phyloP scores from a whole-genome alignment of 1,284 basidiomycete species.

The Ceratobasidium sp. region DNA sequence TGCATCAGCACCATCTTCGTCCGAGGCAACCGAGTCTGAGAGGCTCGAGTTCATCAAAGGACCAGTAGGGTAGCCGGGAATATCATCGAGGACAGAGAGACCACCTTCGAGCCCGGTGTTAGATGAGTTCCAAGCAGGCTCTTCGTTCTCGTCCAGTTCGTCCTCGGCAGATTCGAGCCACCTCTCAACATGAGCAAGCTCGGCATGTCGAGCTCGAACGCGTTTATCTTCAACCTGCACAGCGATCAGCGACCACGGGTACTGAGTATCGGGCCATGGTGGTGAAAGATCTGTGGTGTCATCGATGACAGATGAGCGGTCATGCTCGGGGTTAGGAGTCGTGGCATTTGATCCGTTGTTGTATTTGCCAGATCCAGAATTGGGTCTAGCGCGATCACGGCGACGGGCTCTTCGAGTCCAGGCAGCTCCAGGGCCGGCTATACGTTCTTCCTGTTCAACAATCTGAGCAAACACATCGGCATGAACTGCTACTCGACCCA shows the following conservation, averaged over 20 bases:
- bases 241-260: conserved; percentile 42
- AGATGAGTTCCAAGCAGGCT: conserved; percentile 7
- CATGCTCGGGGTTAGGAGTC: neutral
- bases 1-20: conserved; percentile 58
- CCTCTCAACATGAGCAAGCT: conserved; percentile 55
- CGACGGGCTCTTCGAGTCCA: conserved; percentile 35
- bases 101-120: conserved; percentile 46
- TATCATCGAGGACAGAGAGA: conserved; percentile 49
- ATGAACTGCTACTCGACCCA: conserved; percentile 43
- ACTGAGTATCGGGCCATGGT: conserved; percentile 41
- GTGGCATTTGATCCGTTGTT: neutral
- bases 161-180: conserved; percentile 61
- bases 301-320: neutral
- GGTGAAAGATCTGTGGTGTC: conserved; percentile 26
- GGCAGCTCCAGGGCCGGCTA: conserved; percentile 34
- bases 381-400: conserved; percentile 37
- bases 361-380: conserved; percentile 13
- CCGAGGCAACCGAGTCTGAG: conserved; percentile 57
- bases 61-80: conserved; percentile 44
- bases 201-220: conserved; percentile 24
- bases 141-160: conserved; percentile 50
- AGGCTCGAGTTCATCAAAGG: neutral
- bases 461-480: conserved; percentile 41
- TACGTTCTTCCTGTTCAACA: conserved; percentile 31
- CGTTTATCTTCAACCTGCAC: conserved; percentile 26